Percentiles rank a stretch among this genome's conserved stretches.
These are phyloP conservation scores for Amanita fuliginea DNA, from an alignment of 768 basidiomycete genomes.

Conservation along the genomic window DNA sequence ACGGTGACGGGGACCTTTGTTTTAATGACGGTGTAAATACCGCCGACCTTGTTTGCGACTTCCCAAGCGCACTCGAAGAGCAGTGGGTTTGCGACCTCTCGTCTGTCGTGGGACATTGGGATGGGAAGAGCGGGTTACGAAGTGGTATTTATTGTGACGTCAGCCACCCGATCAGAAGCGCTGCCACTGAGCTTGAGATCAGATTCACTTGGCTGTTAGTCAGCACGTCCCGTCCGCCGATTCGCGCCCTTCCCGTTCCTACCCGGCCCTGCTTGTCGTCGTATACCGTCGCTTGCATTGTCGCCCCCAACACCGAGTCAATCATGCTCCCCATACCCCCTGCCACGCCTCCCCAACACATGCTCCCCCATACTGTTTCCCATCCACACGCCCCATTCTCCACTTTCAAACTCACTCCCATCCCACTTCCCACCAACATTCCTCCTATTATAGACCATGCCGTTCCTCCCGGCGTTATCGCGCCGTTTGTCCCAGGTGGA, in stretches of 20 bases:
- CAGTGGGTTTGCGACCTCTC: slow-evolving; percentile 69
- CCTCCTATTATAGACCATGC: slow-evolving; percentile 68
- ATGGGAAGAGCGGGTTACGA: neutral
- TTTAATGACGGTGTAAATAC: slow-evolving; percentile 99
- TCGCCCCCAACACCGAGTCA: slow-evolving; percentile 84
- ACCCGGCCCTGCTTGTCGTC: slow-evolving; percentile 57
- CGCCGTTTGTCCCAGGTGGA: slow-evolving; percentile 90
- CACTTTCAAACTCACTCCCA: slow-evolving; percentile 41
- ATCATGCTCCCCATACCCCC: slow-evolving; percentile 80
- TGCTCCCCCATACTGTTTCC: slow-evolving; percentile 27
- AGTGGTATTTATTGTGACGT: slow-evolving; percentile 2
- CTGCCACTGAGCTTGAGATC: slow-evolving; percentile 26
- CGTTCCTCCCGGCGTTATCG: slow-evolving; percentile 66
- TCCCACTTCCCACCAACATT: slow-evolving; percentile 50
- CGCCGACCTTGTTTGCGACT: slow-evolving; percentile 97
- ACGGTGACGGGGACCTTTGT: slow-evolving; percentile 99
- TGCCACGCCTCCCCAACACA: slow-evolving; percentile 50
- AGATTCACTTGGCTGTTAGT: slow-evolving; percentile 75
- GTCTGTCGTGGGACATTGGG: slow-evolving; percentile 21
- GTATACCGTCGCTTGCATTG: slow-evolving; percentile 72
- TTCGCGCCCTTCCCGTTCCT: slow-evolving; percentile 26
- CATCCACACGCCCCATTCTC: slow-evolving; percentile 51
- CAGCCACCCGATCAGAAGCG: slow-evolving; percentile 19
- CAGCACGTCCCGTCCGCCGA: slow-evolving; percentile 59
- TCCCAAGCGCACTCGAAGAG: slow-evolving; percentile 98